phyloP scores from a whole-genome alignment of 2,329 filamentous ascomycete genomes.

The Colletotrichum sp. region DNA sequence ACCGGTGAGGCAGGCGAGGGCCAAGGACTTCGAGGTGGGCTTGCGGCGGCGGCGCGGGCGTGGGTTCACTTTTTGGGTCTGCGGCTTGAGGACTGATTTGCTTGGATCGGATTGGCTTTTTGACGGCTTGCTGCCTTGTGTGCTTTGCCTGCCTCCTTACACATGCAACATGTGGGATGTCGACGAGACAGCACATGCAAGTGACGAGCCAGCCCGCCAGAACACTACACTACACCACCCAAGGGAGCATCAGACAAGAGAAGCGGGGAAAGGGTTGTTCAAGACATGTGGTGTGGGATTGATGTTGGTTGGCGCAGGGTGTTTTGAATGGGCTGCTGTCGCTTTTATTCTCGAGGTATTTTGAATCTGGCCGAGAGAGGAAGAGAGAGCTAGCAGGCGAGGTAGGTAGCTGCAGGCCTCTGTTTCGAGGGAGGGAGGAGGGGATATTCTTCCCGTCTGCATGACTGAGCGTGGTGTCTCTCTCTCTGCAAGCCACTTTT shows the following conservation, averaged over 20 bases:
- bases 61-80: not conserved
- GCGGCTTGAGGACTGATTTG: not conserved
- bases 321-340: not conserved
- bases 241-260: not conserved
- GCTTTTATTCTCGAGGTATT: not conserved
- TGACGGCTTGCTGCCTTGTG: not conserved
- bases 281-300: not conserved
- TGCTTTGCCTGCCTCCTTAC: not conserved
- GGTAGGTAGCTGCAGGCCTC: not conserved
- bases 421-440: not conserved
- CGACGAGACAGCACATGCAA: constrained; percentile 8
- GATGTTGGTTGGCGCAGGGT: not conserved
- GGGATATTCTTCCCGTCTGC: not conserved
- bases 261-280: not conserved
- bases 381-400: not conserved
- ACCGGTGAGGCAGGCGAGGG: not conserved
- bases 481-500: not conserved
- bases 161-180: not conserved
- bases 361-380: not conserved
- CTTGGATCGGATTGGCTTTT: not conserved
- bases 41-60: not conserved
- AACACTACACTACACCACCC: not conserved
- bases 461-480: not conserved
- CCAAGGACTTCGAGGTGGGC: not conserved
- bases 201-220: not conserved